Conservation (phyloP, 768 basidiomycete species). For the Amanita thiersii region DNA sequence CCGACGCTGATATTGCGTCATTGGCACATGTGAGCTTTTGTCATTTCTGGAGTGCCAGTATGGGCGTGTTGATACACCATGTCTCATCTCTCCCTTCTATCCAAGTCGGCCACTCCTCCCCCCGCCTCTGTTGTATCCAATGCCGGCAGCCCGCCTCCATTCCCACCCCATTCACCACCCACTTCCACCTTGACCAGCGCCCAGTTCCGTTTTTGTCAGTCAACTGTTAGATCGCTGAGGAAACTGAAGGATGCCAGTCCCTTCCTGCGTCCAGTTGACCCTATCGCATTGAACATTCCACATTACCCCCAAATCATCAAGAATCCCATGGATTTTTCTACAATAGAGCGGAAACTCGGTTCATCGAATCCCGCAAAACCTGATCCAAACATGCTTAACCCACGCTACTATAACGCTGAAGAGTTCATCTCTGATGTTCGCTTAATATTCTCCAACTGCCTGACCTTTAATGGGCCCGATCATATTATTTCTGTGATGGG, state of each 20-base stretch:
- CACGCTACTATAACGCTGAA: slow-evolving; percentile 69
- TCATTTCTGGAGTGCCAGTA: slow-evolving; percentile 39
- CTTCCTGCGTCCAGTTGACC: slow-evolving; percentile 86
- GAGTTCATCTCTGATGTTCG: slow-evolving; percentile 84
- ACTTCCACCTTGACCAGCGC: slow-evolving; percentile 45
- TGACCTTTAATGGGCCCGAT: slow-evolving; percentile 90
- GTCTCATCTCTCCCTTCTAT: slow-evolving; percentile 20
- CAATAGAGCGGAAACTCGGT: slow-evolving; percentile 80
- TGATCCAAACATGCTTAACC: slow-evolving; percentile 59
- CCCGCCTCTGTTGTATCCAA: slow-evolving; percentile 44
- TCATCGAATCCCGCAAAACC: slow-evolving; percentile 77
- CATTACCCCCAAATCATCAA: slow-evolving; percentile 86
- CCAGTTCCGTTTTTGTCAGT: slow-evolving; percentile 76
- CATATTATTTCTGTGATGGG: slow-evolving; percentile 77
- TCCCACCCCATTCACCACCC: slow-evolving; percentile 14
- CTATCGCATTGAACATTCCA: slow-evolving; percentile 73
- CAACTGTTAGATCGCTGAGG: slow-evolving; percentile 74
- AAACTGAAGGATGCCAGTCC: slow-evolving; percentile 77
- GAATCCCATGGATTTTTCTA: slow-evolving; percentile 90
- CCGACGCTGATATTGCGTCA: slow-evolving; percentile 70
- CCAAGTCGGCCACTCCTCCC: slow-evolving; percentile 72
- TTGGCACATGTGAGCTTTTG: slow-evolving; percentile 57
- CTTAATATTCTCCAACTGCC: slow-evolving; percentile 81
- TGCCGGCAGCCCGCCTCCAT: slow-evolving; percentile 24
- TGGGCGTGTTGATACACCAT: slow-evolving; percentile 45